Conservation (phyloP, 305 asterid species). For the Fraxinus velutina region DNA sequence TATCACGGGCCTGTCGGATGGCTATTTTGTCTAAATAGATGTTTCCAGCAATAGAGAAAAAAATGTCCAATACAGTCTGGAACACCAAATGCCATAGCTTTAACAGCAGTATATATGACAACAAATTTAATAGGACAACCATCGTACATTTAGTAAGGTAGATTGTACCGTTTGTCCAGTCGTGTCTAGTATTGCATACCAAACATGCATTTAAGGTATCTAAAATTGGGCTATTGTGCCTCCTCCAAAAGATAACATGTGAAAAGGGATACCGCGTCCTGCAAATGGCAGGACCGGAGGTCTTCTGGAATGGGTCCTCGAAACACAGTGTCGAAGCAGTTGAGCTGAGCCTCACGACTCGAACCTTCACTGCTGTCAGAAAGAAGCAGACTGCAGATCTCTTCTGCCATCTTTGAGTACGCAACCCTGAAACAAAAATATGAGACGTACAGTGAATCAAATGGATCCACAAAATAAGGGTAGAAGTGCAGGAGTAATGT, state of each 20-base stretch:
- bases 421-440: slow-evolving; percentile 55
- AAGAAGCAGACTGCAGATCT: slow-evolving; percentile 62
- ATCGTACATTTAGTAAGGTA: not conserved
- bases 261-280: slow-evolving; percentile 66
- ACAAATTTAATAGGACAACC: slow-evolving; percentile 11
- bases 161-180: not conserved
- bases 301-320: slow-evolving; percentile 71
- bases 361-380: slow-evolving; percentile 48
- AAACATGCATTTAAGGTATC: not conserved
- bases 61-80: not conserved
- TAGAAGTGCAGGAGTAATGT: not conserved
- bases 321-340: slow-evolving; percentile 59
- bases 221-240: slow-evolving; percentile 27
- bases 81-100: not conserved
- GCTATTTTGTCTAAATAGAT: not conserved
- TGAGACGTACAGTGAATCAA: not conserved
- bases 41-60: slow-evolving; percentile 14
- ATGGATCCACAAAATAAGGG: not conserved
- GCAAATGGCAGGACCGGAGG: slow-evolving; percentile 60
- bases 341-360: slow-evolving; percentile 51
- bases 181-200: not conserved
- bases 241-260: slow-evolving; percentile 54
- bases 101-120: slow-evolving; percentile 3
- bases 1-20: not conserved
- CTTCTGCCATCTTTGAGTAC: slow-evolving; percentile 90